These are phyloP conservation scores for Cordyceps sp. DNA, from an alignment of 2,329 filamentous ascomycete genomes.

Conservation along the genomic window DNA sequence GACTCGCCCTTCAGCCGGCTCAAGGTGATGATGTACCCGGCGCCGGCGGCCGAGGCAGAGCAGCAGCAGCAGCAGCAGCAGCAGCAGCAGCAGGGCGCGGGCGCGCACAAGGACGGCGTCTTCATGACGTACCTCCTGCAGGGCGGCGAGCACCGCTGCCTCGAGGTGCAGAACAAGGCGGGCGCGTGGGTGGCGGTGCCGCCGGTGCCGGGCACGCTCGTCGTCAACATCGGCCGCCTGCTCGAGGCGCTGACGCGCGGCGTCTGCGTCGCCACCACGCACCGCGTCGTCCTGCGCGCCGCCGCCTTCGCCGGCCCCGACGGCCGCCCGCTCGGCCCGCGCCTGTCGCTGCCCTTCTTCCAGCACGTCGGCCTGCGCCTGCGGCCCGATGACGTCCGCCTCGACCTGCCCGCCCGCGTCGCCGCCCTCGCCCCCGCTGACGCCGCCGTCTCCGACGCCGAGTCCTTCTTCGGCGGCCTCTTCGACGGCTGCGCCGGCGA, in stretches of 20 bases:
- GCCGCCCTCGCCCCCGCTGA: too few species aligned
- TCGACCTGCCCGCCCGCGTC: too few species aligned
- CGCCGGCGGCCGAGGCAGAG: constrained; percentile 45
- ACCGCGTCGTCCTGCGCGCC: constrained; percentile 60
- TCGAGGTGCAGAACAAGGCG: constrained; percentile 68
- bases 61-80: constrained; percentile 21
- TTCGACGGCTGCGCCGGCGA: too few species aligned
- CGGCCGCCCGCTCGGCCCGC: too few species aligned
- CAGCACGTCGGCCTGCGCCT: too few species aligned
- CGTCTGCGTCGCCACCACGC: constrained; percentile 68
- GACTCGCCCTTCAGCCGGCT: constrained; percentile 64
- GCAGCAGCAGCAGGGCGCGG: constrained; percentile 42
- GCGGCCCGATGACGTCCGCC: too few species aligned
- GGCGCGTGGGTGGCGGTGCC: constrained; percentile 74
- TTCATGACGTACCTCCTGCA: constrained; percentile 68
- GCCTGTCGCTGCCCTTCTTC: constrained; percentile 77
- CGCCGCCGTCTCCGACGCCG: too few species aligned
- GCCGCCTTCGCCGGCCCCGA: too few species aligned
- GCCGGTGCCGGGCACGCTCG: constrained; percentile 59
- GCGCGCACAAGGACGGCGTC: constrained; percentile 77
- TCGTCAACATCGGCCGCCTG: constrained; percentile 77
- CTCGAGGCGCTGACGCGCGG: constrained; percentile 73
- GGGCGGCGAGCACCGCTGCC: constrained; percentile 54
- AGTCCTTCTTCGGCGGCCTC: too few species aligned
- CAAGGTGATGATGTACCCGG: constrained; percentile 79